Evolutionary conservation across 495 filamentous ascomycete genomes (phyloP).

Genomic region (Talaromyces ruber): DNA sequence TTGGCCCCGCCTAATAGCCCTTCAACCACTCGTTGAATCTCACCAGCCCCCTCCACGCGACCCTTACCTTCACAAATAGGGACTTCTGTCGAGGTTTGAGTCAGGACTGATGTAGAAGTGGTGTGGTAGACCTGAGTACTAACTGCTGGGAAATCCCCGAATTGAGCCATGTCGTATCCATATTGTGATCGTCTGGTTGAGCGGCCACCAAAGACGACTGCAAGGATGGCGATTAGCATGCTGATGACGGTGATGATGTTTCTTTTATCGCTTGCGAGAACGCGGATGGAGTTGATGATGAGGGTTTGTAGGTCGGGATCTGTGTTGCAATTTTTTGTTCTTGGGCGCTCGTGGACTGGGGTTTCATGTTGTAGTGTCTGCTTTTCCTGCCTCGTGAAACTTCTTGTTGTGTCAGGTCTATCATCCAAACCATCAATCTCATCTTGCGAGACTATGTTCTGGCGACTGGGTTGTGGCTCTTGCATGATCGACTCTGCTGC

Average conservation of each 20-base stretch:
- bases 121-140: conserved; percentile 7
- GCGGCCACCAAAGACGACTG: conserved; percentile 14
- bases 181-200: not conserved
- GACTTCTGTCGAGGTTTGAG: conserved; percentile 5
- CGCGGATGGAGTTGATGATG: conserved; percentile 57
- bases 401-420: not conserved
- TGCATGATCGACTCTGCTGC: not conserved
- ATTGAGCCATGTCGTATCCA: not conserved
- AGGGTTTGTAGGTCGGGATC: conserved; percentile 48
- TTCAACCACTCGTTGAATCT: conserved; percentile 8
- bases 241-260: conserved; percentile 64
- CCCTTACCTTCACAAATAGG: not conserved
- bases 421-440: conserved; percentile 12
- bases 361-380: too few relatives aligned
- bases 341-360: not conserved
- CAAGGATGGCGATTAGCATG: conserved; percentile 49
- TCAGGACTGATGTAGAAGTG: conserved; percentile 4
- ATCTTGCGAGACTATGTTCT: conserved; percentile 5
- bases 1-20: not conserved
- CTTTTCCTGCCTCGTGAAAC: not conserved
- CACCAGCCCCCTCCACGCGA: not conserved
- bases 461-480: conserved; percentile 3
- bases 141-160: conserved; percentile 7
- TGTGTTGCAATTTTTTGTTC: not conserved
- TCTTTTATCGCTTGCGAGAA: conserved; percentile 58